Conservation (phyloP, 352 stramenopile genomes). For the Pythium graminicola region DNA sequence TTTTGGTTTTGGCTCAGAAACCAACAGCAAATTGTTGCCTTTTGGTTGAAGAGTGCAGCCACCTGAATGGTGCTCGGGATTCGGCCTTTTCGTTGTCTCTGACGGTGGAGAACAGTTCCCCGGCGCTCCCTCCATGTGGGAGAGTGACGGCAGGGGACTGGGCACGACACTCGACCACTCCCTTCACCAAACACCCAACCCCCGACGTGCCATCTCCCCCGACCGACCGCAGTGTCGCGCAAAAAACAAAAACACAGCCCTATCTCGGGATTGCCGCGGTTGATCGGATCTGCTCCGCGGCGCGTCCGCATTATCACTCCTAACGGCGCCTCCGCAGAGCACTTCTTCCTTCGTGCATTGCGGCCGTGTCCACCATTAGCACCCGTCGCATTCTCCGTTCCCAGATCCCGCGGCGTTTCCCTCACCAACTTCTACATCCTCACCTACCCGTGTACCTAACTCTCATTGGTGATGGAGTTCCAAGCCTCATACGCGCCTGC, state of each 20-base stretch:
- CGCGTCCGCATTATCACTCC: not conserved
- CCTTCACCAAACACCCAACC: slow-evolving; percentile 1
- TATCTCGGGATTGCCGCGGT: not conserved
- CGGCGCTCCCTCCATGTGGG: slow-evolving; percentile 22
- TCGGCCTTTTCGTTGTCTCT: not conserved
- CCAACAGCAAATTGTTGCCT: slow-evolving; percentile 17
- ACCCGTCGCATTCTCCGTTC: slow-evolving; percentile 1
- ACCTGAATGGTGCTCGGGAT: slow-evolving; percentile 4
- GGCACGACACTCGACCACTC: slow-evolving; percentile 23
- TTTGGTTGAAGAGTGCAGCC: slow-evolving; percentile 20
- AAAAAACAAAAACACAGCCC: slow-evolving; percentile 4
- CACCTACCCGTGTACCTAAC: too few relatives aligned
- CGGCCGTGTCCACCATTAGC: not conserved
- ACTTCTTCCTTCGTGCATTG: not conserved
- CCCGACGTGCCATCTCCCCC: not conserved
- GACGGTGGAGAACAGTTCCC: slow-evolving; percentile 12
- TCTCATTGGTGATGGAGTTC: slow-evolving; percentile 17
- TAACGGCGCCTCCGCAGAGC: not conserved
- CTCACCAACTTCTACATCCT: not conserved
- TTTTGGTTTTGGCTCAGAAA: slow-evolving; percentile 1
- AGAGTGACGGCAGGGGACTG: slow-evolving; percentile 27
- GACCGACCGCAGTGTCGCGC: slow-evolving; percentile 11
- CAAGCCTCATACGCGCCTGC: slow-evolving; percentile 23
- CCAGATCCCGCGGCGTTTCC: not conserved
- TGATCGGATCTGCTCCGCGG: not conserved